phyloP scores from a whole-genome alignment of 495 filamentous ascomycete species.

The Penicillium taxi region DNA sequence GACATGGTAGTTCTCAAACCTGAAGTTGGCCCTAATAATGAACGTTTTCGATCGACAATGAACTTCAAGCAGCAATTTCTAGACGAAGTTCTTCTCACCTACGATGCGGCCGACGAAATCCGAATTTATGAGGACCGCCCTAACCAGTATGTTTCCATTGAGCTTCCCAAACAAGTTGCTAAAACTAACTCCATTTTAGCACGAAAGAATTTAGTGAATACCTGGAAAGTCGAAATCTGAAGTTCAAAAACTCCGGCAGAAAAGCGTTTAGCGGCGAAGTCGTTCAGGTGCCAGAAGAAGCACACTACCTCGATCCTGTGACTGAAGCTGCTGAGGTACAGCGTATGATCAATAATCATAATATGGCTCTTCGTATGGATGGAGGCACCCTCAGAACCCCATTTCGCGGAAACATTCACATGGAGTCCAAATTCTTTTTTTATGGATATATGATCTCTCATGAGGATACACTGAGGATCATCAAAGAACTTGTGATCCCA shows the following conservation, averaged over 20 bases:
- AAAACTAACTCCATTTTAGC: constrained; percentile 25
- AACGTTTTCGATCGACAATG: constrained; percentile 73
- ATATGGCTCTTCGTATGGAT: constrained; percentile 46
- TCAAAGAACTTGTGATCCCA: constrained; percentile 57
- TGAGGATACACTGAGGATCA: constrained; percentile 59
- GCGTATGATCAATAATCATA: constrained; percentile 82
- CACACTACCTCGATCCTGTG: constrained; percentile 70
- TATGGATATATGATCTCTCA: constrained; percentile 84
- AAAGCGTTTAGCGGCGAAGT: constrained; percentile 69
- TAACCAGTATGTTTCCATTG: constrained; percentile 48
- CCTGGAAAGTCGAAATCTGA: constrained; percentile 62
- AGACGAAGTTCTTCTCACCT: constrained; percentile 71
- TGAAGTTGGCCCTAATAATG: constrained; percentile 63
- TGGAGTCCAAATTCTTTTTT: constrained; percentile 84
- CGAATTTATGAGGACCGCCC: constrained; percentile 58
- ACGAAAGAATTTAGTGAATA: constrained; percentile 77
- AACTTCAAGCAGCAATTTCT: constrained; percentile 82
- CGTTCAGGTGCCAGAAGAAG: constrained; percentile 73
- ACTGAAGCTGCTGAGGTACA: constrained; percentile 80
- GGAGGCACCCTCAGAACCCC: too few species aligned
- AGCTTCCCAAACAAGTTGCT: constrained; percentile 2
- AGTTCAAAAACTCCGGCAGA: constrained; percentile 34
- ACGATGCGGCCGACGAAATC: constrained; percentile 73
- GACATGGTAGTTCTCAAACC: constrained; percentile 89
- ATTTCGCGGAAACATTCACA: constrained; percentile 54